phyloP scores from a whole-genome alignment of 2,329 filamentous ascomycete species.

The Claviceps cyperi region DNA sequence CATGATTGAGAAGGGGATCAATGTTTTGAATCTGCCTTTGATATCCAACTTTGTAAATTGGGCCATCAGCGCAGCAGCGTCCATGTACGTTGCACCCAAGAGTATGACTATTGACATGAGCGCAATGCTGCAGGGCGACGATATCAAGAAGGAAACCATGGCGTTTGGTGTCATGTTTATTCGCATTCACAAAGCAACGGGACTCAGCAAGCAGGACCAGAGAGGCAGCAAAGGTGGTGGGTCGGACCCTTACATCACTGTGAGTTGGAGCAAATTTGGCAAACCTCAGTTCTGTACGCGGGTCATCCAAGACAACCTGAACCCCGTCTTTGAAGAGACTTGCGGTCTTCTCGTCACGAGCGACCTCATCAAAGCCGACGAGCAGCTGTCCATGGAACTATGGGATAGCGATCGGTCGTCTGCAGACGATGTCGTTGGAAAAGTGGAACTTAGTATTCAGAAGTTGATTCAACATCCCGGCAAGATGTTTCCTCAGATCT shows the following conservation, averaged over 20 bases:
- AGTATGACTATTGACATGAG: constrained; percentile 83
- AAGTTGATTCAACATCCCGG: constrained; percentile 87
- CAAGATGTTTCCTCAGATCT: constrained; percentile 81
- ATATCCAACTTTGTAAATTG: constrained; percentile 97
- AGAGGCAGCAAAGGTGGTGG: constrained; percentile 74
- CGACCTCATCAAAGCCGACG: constrained; percentile 83
- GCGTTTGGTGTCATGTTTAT: constrained; percentile 87
- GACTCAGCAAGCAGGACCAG: constrained; percentile 79
- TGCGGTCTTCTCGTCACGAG: constrained; percentile 74
- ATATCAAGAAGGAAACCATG: constrained; percentile 76
- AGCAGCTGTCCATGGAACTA: constrained; percentile 82
- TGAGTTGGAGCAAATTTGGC: constrained; percentile 89
- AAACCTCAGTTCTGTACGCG: constrained; percentile 97
- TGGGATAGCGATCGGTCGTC: constrained; percentile 93
- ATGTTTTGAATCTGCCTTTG: constrained; percentile 78
- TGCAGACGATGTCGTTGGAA: constrained; percentile 88
- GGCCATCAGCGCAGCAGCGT: constrained; percentile 73
- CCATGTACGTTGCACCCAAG: constrained; percentile 89
- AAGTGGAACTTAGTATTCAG: constrained; percentile 84
- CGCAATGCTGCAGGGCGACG: constrained; percentile 81
- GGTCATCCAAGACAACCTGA: constrained; percentile 87
- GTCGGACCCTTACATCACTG: constrained; percentile 88
- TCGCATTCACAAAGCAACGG: constrained; percentile 74
- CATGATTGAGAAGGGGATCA: constrained; percentile 81
- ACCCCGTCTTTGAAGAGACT: constrained; percentile 84